Base-by-base conservation (phyloP, 1,139 yeast genomes). In the Yamadazyma dendronema region DNA sequence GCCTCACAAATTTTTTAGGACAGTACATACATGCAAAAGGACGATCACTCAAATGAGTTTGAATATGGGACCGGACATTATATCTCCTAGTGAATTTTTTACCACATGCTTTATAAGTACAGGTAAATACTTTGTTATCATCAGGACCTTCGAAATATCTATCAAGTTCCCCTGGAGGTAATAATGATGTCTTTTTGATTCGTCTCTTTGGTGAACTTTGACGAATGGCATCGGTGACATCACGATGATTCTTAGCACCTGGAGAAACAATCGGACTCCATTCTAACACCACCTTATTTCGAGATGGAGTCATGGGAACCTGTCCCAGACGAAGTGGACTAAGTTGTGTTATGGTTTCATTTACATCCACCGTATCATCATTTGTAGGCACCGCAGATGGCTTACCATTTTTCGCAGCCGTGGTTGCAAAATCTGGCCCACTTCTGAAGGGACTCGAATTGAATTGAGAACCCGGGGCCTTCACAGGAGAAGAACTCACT, bases 61-160 rank as follows among this genome's bases (percentile, higher is more conserved):
- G 98, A 40, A 94, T 90, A 58, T 94, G 99, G 0, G 97, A 88
- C 43, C 97, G 73, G n/a, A 88, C 89, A 56, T 94, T 94, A 62
- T 94, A 94, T 35, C 96, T 72, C 54, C 98, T 73, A 8, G 90
- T 81, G 62, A 94, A 92, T 40, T 76, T 68, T 60, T 94, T 89
- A 13, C 87, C 85, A 62, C 99, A 94, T 38, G 77, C 74, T 17
- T 85, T 79, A 59, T 73, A 92, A 41, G 77, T 72, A 60, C 99
- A 94, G 28, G 81, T 74, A 61, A 77, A 94, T 22, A 61, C 61
- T 45, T 79, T 78, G 36, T 82, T 77, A 36, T 74, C 82, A 51
- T 84, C 83, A 2, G 96, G 95, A 0, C 95, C 95, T 16, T 68
- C 72, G 64, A 94, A 84, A 54, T 84, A 88, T 40, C 77, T 77